Conservation (phyloP, 305 asterid genomes). For the Coffea humblotiana region DNA sequence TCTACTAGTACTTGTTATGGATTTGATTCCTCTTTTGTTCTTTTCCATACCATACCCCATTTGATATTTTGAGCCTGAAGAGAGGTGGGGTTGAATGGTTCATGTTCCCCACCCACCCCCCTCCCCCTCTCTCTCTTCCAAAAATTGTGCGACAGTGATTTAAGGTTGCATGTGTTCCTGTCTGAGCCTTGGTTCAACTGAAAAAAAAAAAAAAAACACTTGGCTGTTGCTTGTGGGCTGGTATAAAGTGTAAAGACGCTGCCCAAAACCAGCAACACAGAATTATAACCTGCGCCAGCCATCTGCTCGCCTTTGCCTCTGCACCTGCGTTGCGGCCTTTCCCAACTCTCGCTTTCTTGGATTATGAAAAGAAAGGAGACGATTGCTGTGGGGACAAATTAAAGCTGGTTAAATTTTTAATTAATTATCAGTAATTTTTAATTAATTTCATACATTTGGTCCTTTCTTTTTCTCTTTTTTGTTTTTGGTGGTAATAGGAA, state of each 20-base stretch:
- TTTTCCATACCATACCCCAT: background rate
- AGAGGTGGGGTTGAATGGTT: conserved; percentile 25
- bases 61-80: background rate
- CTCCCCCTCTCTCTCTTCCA: no score
- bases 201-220: background rate
- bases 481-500: no score
- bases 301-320: background rate
- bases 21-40: background rate
- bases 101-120: conserved; percentile 26
- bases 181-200: conserved; percentile 6
- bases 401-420: no score
- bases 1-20: background rate
- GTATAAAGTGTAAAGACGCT: background rate
- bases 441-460: no score
- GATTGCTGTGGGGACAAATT: no score
- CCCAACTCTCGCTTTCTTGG: background rate
- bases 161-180: conserved; percentile 21
- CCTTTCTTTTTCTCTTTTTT: no score
- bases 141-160: conserved; percentile 19
- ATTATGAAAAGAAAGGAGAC: no score
- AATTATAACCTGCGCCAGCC: background rate
- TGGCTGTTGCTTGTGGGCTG: background rate
- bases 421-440: no score
- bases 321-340: background rate
- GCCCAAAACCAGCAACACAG: background rate